phyloP scores from a whole-genome alignment of 2,329 filamentous ascomycete species.

The Fusarium solani-melongenae region DNA sequence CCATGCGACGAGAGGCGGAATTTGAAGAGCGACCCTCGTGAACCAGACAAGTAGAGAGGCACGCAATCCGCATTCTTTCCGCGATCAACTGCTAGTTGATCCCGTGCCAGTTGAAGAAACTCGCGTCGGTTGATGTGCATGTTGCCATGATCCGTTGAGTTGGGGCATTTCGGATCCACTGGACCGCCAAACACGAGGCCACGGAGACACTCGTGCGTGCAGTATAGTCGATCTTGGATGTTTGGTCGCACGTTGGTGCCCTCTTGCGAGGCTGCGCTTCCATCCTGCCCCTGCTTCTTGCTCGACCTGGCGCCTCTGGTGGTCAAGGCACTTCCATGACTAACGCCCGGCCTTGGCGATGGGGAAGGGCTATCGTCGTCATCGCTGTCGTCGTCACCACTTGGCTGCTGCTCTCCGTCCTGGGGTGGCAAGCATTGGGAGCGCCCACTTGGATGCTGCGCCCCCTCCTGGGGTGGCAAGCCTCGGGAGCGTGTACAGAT shows the following conservation, averaged over 20 bases:
- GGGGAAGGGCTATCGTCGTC: background rate
- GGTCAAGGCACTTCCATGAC: background rate
- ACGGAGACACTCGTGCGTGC: slow-evolving; percentile 43
- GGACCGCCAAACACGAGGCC: slow-evolving; percentile 35
- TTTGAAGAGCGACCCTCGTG: slow-evolving; percentile 51
- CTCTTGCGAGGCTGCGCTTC: background rate
- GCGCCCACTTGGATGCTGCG: background rate
- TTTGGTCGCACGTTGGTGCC: background rate
- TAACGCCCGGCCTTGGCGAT: background rate
- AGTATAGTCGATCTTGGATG: slow-evolving; percentile 41
- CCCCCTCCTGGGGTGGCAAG: background rate
- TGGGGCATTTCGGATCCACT: slow-evolving; percentile 46
- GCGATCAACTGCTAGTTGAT: slow-evolving; percentile 47
- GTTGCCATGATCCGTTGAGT: slow-evolving; percentile 4
- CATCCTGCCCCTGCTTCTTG: background rate
- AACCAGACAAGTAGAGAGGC: slow-evolving; percentile 46
- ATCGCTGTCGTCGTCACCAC: background rate
- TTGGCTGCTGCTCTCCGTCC: background rate
- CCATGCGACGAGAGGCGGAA: slow-evolving; percentile 48
- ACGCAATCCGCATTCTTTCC: slow-evolving; percentile 4
- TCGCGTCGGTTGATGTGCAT: slow-evolving; percentile 37
- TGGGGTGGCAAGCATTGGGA: background rate
- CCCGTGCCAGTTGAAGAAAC: slow-evolving; percentile 43
- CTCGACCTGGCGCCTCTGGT: background rate
- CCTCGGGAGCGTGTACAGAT: slow-evolving; percentile 32